Percentiles rank a stretch among this genome's conserved stretches.
Conservation (phyloP, 345 rosid genomes). For the Ceriops decandra region DNA sequence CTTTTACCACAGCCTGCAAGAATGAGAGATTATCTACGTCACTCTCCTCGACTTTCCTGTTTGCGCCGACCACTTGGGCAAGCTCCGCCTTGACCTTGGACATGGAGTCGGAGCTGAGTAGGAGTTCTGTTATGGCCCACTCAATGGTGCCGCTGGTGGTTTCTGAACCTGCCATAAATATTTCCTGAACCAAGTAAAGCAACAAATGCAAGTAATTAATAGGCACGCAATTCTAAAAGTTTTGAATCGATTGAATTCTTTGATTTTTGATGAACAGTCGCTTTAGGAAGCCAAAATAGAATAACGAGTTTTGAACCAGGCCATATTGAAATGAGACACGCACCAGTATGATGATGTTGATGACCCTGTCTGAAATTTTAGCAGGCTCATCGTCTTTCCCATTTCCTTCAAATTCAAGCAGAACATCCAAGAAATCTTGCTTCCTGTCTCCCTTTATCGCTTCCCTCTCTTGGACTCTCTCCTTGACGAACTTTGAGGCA, state of each 20-base stretch:
- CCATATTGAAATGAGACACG: not conserved
- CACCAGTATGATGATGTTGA: conserved; percentile 48
- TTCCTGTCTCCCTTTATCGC: conserved; percentile 1
- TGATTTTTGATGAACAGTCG: no score
- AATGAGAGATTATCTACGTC: conserved; percentile 51
- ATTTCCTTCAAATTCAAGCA: conserved; percentile 46
- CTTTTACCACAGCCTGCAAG: conserved; percentile 46
- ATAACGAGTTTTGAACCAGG: no score
- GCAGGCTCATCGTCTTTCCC: conserved; percentile 50
- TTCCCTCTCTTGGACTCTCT: conserved; percentile 28
- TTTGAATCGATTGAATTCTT: no score
- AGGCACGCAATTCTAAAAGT: no score
- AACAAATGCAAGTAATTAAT: no score
- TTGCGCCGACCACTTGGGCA: conserved; percentile 35
- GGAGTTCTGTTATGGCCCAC: conserved; percentile 69
- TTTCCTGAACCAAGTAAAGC: conserved; percentile 37
- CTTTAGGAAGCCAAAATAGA: no score
- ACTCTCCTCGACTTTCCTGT: conserved; percentile 43
- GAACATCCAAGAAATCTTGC: conserved; percentile 48
- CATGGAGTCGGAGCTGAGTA: conserved; percentile 41
- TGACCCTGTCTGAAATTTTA: conserved; percentile 29
- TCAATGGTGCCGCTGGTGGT: conserved; percentile 59
- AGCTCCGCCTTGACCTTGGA: conserved; percentile 49
- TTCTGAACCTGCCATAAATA: conserved; percentile 57
- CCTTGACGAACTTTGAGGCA: conserved; percentile 37